Evolutionary conservation across 2,329 filamentous ascomycete species (phyloP).

Genomic region (Clonostachys sp.): DNA sequence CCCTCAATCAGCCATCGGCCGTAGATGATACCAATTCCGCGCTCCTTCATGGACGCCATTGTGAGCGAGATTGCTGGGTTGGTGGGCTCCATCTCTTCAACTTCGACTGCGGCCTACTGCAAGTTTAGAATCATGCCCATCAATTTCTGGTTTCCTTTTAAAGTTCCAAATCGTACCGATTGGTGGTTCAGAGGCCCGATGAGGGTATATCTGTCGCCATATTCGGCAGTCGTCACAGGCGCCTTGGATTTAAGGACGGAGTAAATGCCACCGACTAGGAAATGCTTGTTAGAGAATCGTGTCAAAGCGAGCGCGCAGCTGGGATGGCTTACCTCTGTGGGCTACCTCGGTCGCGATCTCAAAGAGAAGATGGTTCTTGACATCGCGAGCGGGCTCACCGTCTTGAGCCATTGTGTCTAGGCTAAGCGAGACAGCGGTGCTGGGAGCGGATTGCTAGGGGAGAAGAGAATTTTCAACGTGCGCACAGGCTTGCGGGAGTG

Average conservation of each 20-base stretch:
- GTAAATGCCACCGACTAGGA: constrained; percentile 91
- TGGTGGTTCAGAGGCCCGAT: constrained; percentile 90
- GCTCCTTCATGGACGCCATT: constrained; percentile 87
- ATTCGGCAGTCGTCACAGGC: constrained; percentile 94
- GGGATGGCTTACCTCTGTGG: constrained; percentile 71
- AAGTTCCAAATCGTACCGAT: constrained; percentile 56
- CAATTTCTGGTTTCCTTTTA: background rate
- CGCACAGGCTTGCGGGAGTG: background rate
- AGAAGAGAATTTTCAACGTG: too few species aligned
- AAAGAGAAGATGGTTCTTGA: constrained; percentile 94
- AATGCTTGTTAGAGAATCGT: background rate
- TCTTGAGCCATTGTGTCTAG: constrained; percentile 35
- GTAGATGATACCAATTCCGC: constrained; percentile 86
- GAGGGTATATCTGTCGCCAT: constrained; percentile 94
- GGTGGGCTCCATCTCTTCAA: constrained; percentile 85
- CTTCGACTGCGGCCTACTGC: constrained; percentile 88
- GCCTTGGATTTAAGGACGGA: constrained; percentile 99
- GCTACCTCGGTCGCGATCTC: constrained; percentile 97
- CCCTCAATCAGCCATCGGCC: constrained; percentile 97
- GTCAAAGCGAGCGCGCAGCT: background rate
- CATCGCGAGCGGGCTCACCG: constrained; percentile 56
- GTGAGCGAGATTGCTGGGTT: constrained; percentile 75
- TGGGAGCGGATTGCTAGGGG: too few species aligned
- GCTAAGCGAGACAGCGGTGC: too few species aligned
- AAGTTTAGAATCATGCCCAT: background rate